Evolutionary conservation across 2,329 filamentous ascomycete species (phyloP), one percentile per base, ranked within the genome.

Genomic region (Cryphonectria parasitica): DNA sequence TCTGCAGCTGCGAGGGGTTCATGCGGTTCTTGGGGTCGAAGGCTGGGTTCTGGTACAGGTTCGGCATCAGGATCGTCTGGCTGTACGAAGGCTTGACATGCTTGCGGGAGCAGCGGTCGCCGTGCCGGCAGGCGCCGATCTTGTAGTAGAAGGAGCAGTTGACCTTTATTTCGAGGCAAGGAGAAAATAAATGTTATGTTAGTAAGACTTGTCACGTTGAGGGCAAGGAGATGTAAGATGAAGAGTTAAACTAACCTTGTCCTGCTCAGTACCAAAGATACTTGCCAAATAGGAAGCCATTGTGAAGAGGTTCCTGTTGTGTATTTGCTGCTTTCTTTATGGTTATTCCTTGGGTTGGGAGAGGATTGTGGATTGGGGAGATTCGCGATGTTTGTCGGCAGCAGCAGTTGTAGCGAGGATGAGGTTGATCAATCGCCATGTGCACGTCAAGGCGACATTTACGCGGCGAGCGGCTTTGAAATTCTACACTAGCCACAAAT

Each of bases 111-210:
- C 96, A 99, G 79, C 96, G 93, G 84, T 99, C 96, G 80, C 96
- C 96, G 87, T 99, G 96, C 74, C 96, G 92, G 87, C 96, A 99
- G 68, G 96, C 96, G 81, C 96, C 96, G 82, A 99, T 99, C 87
- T 99, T 99, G 92, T 98, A 95, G 90, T 99, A 99, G 89, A 99
- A 99, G 70, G 92, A 96, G 89, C 96, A 98, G 89, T 98, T 98
- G 86, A 98, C 95, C 77, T 78, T 67, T 58, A 67, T 58, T 6
- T n/a, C 13, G 36, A 1, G 25, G 10, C 36, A 39, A 58, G 61
- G 22, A 49, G 17, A n/a, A 49, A 49, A 39, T 1, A 39, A 11
- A 39, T 22, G 22, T 3, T 41, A 64, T 49, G 71, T 75, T 69
- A 74, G 73, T 75, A 73, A 74, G 74, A 25, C 13, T 45, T 8